Evolutionary conservation across 768 basidiomycete genomes (phyloP), one percentile per base, ranked within the genome.

Genomic region (Mycena amicta): DNA sequence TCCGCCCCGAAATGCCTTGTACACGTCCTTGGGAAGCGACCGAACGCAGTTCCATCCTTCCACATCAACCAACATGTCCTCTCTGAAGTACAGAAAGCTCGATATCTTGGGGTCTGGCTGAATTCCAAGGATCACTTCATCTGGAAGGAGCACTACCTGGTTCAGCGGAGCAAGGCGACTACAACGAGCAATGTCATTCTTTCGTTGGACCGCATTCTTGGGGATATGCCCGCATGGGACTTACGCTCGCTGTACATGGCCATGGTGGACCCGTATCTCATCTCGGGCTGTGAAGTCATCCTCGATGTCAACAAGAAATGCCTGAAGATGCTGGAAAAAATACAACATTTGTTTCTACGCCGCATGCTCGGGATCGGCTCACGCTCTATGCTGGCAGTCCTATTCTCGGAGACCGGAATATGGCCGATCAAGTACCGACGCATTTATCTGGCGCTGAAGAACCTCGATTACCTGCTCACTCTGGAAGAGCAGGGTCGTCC

Each of bases 341-440:
- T 47, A 13, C 57, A 58, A 37, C 20, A 11, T 25, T 43, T 6
- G 6, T 58, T 52, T 25, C 50, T 58, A 6, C 57, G 57, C 20
- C 57, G 57, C 16, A 46, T 58, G 41, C 39, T 58, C 6, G 51
- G 57, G 6, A 13, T 58, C 5, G 43, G 50, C 6, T 26, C 31
- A 5, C 20, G 49, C 20, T 52, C 27, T 6, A 4, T 52, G 25
- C 16, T 5, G 8, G 37, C 41, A 12, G 22, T 56, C 6, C 25
- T 55, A 8, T 55, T 55, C 49, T 50, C 59, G 5, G 54, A 60
- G 46, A 47, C 50, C 20, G 50, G 50, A 40, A 52, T 53, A 39
- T 45, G 33, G 56, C 56, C 56, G 16, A 58, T 58, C 5, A 31
- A 51, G 11, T 53, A 20, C 50, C 56, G 56, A 6, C 30, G 56